Evolutionary conservation across 2,329 filamentous ascomycete species (phyloP).

Genomic region (Calonectria montana): DNA sequence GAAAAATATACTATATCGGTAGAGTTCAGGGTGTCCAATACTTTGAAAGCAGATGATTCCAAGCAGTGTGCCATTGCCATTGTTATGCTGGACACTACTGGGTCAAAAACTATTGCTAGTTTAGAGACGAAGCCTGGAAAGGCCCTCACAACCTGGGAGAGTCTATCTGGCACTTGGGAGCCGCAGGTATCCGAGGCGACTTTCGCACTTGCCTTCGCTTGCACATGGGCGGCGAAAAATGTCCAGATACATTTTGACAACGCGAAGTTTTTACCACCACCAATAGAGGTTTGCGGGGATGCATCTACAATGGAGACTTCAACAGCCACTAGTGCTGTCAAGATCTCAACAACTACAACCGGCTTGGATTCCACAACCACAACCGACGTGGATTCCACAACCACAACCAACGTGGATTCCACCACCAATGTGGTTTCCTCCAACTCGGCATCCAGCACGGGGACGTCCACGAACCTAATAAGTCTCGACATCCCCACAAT

Average conservation of each 20-base stretch:
- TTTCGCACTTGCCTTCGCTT: background rate
- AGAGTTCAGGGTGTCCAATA: no score
- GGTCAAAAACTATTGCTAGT: background rate
- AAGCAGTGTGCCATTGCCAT: background rate
- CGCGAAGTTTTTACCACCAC: background rate
- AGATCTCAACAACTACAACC: no score
- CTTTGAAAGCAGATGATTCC: no score
- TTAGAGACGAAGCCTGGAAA: background rate
- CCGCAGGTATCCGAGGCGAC: background rate
- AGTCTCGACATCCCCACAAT: no score
- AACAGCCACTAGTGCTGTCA: no score
- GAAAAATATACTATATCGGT: no score
- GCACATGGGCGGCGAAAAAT: background rate
- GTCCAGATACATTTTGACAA: background rate
- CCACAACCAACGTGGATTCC: no score
- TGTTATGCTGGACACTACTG: background rate
- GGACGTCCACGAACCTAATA: no score
- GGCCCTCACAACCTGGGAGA: background rate
- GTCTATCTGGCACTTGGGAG: background rate
- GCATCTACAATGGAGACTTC: background rate
- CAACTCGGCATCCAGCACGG: no score
- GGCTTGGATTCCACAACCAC: no score
- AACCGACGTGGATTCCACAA: no score
- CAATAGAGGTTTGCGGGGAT: background rate
- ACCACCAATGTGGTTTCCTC: no score